phyloP scores from a whole-genome alignment of 1,139 yeast genomes.

The Pichia kudriavzevii region DNA sequence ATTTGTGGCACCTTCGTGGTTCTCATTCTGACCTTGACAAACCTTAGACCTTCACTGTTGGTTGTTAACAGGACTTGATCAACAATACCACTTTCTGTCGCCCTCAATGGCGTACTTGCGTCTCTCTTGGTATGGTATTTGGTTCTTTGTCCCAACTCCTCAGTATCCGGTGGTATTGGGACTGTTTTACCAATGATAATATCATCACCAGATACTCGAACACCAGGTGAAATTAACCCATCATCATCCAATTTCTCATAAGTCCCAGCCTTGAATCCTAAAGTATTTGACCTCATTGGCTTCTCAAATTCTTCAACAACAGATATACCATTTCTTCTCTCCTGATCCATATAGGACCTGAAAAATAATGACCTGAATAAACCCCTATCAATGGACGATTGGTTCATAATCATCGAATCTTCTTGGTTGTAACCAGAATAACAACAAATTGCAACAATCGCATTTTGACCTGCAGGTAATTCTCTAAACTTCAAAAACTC shows the following conservation, averaged over 20 bases:
- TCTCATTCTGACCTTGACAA: constrained; percentile 97
- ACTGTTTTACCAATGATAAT: constrained; percentile 97
- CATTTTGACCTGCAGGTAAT: constrained; percentile 98
- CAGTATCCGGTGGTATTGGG: constrained; percentile 96
- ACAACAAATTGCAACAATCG: constrained; percentile 96
- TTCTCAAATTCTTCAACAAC: constrained; percentile 94
- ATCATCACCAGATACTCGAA: constrained; percentile 97
- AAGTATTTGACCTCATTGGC: constrained; percentile 89
- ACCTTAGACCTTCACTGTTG: constrained; percentile 94
- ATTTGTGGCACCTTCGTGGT: constrained; percentile 97
- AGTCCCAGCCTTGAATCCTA: constrained; percentile 94
- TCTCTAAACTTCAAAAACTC: constrained; percentile 95
- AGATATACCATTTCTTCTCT: constrained; percentile 96
- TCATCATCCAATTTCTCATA: constrained; percentile 97
- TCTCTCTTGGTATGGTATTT: constrained; percentile 97
- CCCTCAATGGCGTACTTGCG: constrained; percentile 94
- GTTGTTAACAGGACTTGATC: constrained; percentile 96
- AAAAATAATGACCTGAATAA: constrained; percentile 90
- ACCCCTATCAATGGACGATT: constrained; percentile 94
- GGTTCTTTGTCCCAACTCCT: constrained; percentile 96
- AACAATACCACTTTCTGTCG: constrained; percentile 96
- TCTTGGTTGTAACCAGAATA: constrained; percentile 98
- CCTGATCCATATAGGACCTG: constrained; percentile 98
- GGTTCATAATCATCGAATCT: constrained; percentile 99
- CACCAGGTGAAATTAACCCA: constrained; percentile 97